These are phyloP conservation scores for Monosporozyma yasuniensis DNA, from an alignment of 805 yeast species.

Conservation along the genomic window DNA sequence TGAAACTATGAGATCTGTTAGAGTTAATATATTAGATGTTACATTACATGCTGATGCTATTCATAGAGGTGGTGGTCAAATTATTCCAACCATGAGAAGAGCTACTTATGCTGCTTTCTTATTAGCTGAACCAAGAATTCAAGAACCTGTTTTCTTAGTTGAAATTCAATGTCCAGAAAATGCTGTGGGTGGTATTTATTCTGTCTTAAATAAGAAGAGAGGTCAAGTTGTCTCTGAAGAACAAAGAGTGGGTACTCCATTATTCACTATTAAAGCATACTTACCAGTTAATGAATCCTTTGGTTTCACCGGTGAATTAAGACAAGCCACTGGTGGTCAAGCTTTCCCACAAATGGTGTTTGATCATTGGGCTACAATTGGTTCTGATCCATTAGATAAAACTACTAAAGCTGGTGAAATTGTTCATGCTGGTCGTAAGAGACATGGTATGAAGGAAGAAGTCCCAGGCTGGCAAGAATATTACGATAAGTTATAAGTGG, in stretches of 20 bases:
- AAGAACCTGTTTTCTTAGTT: slow-evolving; percentile 98
- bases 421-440: slow-evolving; percentile 69
- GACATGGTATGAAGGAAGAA: slow-evolving; percentile 92
- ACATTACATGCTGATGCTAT: slow-evolving; percentile 99
- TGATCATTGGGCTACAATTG: slow-evolving; percentile 93
- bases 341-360: slow-evolving; percentile 99
- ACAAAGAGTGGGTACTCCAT: slow-evolving; percentile 99
- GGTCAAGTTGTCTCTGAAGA: slow-evolving; percentile 99
- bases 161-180: slow-evolving; percentile 99
- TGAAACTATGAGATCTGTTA: slow-evolving; percentile 90
- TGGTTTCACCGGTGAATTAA: slow-evolving; percentile 98
- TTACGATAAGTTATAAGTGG: slow-evolving; percentile 69
- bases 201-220: slow-evolving; percentile 97
- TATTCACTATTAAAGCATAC: slow-evolving; percentile 99
- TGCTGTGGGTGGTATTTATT: slow-evolving; percentile 99
- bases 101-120: slow-evolving; percentile 96
- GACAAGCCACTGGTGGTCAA: slow-evolving; percentile 99
- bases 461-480: slow-evolving; percentile 99
- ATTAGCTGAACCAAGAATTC: slow-evolving; percentile 97
- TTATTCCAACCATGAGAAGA: slow-evolving; percentile 99
- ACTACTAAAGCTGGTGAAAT: slow-evolving; percentile 58
- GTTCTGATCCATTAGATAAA: slow-evolving; percentile 89
- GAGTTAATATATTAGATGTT: slow-evolving; percentile 97
- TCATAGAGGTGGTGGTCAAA: slow-evolving; percentile 99
- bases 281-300: slow-evolving; percentile 99